phyloP scores from a whole-genome alignment of 2,329 filamentous ascomycete genomes.

The Phyllosticta paracitricarpa region DNA sequence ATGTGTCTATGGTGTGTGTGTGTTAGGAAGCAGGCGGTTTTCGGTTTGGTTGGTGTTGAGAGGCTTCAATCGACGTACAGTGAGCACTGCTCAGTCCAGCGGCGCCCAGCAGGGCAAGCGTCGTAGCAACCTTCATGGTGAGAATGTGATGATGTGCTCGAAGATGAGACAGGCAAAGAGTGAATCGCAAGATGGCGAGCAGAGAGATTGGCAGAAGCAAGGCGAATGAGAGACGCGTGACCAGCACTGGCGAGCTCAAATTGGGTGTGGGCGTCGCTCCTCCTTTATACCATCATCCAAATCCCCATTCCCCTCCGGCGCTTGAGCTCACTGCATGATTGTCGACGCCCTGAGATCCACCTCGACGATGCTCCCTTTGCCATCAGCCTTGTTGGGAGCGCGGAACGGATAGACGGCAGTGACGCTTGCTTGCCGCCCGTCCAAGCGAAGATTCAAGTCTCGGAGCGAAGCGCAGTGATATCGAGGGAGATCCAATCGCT shows the following conservation, averaged over 20 bases:
- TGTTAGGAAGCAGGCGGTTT: background rate
- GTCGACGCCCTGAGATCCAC: background rate
- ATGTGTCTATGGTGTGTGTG: constrained; percentile 15
- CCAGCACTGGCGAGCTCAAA: background rate
- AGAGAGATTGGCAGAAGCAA: background rate
- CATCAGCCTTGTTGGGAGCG: background rate
- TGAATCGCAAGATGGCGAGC: background rate
- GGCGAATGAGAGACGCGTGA: background rate
- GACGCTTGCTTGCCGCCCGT: background rate
- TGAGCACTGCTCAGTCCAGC: constrained; percentile 7
- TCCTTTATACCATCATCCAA: background rate
- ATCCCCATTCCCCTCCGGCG: background rate
- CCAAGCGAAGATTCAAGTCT: background rate
- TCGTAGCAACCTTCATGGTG: constrained; percentile 9
- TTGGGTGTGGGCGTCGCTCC: background rate
- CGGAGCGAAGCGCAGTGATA: background rate
- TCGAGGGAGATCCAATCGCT: background rate
- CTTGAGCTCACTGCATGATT: background rate
- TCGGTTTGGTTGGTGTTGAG: background rate
- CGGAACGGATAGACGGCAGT: background rate
- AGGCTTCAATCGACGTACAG: background rate
- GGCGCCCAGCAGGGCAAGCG: constrained; percentile 2
- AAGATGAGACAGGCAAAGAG: background rate
- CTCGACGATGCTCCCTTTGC: background rate
- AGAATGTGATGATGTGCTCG: background rate